These are phyloP conservation scores for Aspergillus clavatus DNA, from an alignment of 2,329 filamentous ascomycete genomes.

Conservation along the genomic window DNA sequence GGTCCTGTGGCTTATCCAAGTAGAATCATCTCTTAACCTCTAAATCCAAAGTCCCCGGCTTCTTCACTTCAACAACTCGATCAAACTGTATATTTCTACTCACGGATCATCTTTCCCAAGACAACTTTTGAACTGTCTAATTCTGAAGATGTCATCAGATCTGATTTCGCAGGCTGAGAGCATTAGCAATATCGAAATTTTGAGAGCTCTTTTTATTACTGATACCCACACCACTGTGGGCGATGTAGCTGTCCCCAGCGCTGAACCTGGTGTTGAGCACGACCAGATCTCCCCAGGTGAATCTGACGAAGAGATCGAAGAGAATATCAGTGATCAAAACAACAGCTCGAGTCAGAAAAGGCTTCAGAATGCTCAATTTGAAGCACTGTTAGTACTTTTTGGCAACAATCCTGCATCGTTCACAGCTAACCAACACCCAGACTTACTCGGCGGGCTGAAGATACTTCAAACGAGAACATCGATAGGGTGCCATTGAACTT, in stretches of 20 bases:
- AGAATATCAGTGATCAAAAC: slow-evolving; percentile 8
- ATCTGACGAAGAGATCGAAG: slow-evolving; percentile 28
- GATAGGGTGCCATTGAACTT: slow-evolving; percentile 28
- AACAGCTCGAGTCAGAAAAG: slow-evolving; percentile 45
- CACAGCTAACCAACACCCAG: slow-evolving; percentile 20
- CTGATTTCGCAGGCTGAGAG: not conserved
- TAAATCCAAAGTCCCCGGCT: no score
- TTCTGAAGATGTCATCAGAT: not conserved
- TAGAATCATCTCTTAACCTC: no score
- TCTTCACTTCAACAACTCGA: no score
- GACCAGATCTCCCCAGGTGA: slow-evolving; percentile 20
- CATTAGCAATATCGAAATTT: not conserved
- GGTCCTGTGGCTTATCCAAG: no score
- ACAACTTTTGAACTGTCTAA: no score
- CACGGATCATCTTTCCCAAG: no score
- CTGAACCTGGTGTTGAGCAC: slow-evolving; percentile 1
- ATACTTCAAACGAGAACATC: slow-evolving; percentile 38
- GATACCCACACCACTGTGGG: not conserved
- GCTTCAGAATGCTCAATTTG: slow-evolving; percentile 49
- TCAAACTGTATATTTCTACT: not conserved
- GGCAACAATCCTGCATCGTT: not conserved
- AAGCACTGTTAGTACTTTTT: slow-evolving; percentile 37
- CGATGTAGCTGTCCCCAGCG: not conserved
- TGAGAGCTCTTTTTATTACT: not conserved
- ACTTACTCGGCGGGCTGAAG: slow-evolving; percentile 39